phyloP scores from a whole-genome alignment of 345 rosid genomes.

The Populus pruinosa region DNA sequence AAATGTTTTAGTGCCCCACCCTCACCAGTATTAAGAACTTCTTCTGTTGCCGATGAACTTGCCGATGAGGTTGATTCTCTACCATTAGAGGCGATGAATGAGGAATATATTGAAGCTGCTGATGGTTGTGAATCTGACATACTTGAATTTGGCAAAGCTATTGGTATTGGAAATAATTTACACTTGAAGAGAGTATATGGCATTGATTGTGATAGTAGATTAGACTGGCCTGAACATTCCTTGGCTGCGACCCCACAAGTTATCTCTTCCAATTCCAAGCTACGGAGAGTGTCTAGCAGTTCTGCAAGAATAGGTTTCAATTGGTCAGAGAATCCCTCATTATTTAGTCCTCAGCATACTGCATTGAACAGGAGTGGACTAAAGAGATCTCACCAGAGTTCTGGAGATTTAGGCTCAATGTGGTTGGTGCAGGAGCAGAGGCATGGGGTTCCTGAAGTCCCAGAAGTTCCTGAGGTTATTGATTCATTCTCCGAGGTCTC shows the following conservation, averaged over 20 bases:
- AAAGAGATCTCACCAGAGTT: slow-evolving; percentile 69
- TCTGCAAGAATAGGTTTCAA: slow-evolving; percentile 60
- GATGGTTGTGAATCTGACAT: slow-evolving; percentile 21
- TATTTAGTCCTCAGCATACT: slow-evolving; percentile 31
- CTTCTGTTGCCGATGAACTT: slow-evolving; percentile 67
- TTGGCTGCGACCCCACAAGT: slow-evolving; percentile 66
- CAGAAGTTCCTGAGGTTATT: slow-evolving; percentile 28
- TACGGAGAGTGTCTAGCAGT: slow-evolving; percentile 73
- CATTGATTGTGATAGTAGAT: slow-evolving; percentile 25
- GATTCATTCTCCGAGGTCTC: slow-evolving; percentile 35
- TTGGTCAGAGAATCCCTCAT: slow-evolving; percentile 35
- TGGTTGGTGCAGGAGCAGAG: slow-evolving; percentile 44
- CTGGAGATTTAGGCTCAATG: slow-evolving; percentile 46
- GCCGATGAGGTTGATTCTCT: slow-evolving; percentile 46
- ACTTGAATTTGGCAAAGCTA: slow-evolving; percentile 24
- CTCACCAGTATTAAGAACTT: slow-evolving; percentile 73
- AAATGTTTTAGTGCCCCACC: slow-evolving; percentile 85
- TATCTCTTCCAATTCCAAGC: slow-evolving; percentile 50
- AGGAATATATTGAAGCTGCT: slow-evolving; percentile 30
- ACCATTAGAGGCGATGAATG: slow-evolving; percentile 39
- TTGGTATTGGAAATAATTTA: slow-evolving; percentile 33
- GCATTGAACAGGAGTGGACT: slow-evolving; percentile 37
- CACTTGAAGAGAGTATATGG: slow-evolving; percentile 46
- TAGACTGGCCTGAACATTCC: slow-evolving; percentile 91
- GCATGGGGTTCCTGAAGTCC: slow-evolving; percentile 25